These are phyloP conservation scores for Arctium lappa DNA, from an alignment of 129 eudicot genomes.

Conservation along the genomic window DNA sequence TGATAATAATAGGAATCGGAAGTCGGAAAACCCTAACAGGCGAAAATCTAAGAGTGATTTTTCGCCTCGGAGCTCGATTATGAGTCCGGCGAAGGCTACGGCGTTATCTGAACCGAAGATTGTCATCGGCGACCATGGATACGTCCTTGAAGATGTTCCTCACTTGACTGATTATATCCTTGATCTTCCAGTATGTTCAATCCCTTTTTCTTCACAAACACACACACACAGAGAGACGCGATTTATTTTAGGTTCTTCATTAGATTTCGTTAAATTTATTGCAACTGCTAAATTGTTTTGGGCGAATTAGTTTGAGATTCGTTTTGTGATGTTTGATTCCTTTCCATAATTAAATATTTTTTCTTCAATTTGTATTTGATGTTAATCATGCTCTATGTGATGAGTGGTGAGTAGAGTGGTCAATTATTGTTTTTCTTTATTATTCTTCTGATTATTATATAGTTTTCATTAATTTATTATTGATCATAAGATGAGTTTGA, in stretches of 20 bases:
- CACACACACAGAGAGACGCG: not conserved
- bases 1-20: conserved; percentile 18
- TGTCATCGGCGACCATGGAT: conserved; percentile 50
- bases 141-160: conserved; percentile 83
- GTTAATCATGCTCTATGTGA: conserved; percentile 18
- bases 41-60: conserved; percentile 6
- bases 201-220: not conserved
- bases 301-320: not conserved
- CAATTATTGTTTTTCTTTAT: not conserved
- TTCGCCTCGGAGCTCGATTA: conserved; percentile 19
- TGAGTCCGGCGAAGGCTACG: conserved; percentile 15
- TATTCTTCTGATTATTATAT: not conserved
- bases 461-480: not conserved
- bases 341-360: not conserved
- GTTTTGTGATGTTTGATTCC: not conserved
- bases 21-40: not conserved
- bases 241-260: not conserved
- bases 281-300: not conserved
- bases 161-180: conserved; percentile 70
- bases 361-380: not conserved
- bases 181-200: conserved; percentile 51
- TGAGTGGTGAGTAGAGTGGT: not conserved
- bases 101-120: conserved; percentile 31
- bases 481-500: not conserved
- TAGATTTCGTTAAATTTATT: not conserved